A percentile compares a stretch with the other conserved stretches of the same genome.
Conservation (phyloP, 345 rosid species). For the Physaria fendleri region DNA sequence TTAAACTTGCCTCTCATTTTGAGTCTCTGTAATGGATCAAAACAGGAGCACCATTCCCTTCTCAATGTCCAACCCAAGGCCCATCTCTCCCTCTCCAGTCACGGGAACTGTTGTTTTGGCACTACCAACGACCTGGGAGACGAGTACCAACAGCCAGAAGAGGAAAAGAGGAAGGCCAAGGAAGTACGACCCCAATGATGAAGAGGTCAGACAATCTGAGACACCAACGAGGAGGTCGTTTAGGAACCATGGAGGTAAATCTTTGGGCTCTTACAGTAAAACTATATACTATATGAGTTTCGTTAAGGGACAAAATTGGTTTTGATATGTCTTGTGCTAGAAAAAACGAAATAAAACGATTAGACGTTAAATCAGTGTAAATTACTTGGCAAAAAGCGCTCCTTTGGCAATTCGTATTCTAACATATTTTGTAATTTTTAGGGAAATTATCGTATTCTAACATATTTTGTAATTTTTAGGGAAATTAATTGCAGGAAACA, state of each 20-base stretch:
- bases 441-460: neutral
- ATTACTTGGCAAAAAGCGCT: neutral
- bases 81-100: constrained; percentile 35
- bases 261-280: constrained; percentile 40
- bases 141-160: constrained; percentile 12
- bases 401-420: too few relatives aligned
- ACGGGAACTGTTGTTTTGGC: too few relatives aligned
- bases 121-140: neutral
- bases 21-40: constrained; percentile 32
- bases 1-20: neutral
- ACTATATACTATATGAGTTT: neutral
- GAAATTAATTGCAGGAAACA: neutral
- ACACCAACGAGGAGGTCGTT: neutral
- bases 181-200: constrained; percentile 30
- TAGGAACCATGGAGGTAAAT: constrained; percentile 35
- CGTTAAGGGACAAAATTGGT: neutral
- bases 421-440: neutral
- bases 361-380: neutral
- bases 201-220: constrained; percentile 27
- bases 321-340: neutral
- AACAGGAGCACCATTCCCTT: constrained; percentile 37
- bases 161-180: constrained; percentile 54
- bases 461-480: neutral
- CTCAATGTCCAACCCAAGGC: constrained; percentile 34
- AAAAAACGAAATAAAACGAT: neutral